phyloP scores from a whole-genome alignment of 2,329 filamentous ascomycete genomes.

The Ilyonectria destructans region DNA sequence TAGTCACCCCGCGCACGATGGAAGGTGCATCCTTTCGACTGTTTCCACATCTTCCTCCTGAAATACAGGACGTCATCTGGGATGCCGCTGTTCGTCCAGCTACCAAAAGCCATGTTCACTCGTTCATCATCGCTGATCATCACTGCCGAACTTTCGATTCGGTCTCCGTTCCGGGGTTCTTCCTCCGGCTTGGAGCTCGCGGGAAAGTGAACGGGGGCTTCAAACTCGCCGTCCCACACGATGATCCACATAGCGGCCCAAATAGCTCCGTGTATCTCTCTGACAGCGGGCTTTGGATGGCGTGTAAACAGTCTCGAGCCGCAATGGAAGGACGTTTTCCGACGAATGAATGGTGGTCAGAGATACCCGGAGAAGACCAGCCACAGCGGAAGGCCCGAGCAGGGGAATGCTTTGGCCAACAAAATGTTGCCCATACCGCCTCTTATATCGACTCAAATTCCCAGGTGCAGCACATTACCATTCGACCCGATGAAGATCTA shows the following conservation, averaged over 20 bases:
- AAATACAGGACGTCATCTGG: conserved; percentile 35
- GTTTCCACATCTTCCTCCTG: conserved; percentile 23
- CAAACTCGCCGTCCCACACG: conserved; percentile 23
- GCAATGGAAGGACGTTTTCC: conserved; percentile 30
- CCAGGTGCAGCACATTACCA: neutral
- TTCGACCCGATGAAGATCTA: neutral
- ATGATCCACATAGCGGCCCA: conserved; percentile 4
- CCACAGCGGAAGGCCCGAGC: neutral
- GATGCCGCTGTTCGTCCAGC: conserved; percentile 30
- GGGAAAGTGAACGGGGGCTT: neutral
- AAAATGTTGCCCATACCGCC: neutral
- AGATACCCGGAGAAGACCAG: neutral
- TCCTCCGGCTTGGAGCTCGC: neutral
- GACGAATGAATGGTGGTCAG: conserved; percentile 40
- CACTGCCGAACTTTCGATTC: neutral
- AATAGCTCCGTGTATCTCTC: conserved; percentile 36
- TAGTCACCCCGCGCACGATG: neutral
- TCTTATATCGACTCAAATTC: neutral
- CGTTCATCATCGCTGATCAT: conserved; percentile 30
- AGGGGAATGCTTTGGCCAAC: neutral
- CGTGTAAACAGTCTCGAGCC: conserved; percentile 28
- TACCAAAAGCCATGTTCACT: conserved; percentile 27
- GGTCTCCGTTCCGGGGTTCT: neutral
- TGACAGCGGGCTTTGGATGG: conserved; percentile 34
- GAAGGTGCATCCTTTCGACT: conserved; percentile 5